Percentiles rank a stretch among this genome's conserved stretches.
Evolutionary conservation across 768 basidiomycete genomes (phyloP).

Genomic region (Pisolithus marmoratus): DNA sequence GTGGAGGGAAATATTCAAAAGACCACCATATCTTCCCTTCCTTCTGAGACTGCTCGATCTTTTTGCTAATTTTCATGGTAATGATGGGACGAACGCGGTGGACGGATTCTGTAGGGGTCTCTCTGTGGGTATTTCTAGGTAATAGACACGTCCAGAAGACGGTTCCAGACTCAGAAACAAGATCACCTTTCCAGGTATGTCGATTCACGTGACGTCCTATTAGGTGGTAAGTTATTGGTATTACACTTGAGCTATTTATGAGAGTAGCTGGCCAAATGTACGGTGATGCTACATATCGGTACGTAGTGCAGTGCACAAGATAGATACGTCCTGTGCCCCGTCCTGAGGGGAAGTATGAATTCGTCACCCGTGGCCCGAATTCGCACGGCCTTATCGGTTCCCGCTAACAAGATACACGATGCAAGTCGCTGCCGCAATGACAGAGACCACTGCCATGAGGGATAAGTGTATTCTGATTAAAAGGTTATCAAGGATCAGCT

Average conservation of each 20-base stretch:
- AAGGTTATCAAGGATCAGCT: too few species aligned
- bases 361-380: not conserved
- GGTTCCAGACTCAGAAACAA: not conserved
- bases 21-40: conserved; percentile 95
- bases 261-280: not conserved
- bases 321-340: too few species aligned
- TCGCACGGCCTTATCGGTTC: conserved; percentile 4
- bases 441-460: conserved; percentile 45
- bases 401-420: conserved; percentile 41
- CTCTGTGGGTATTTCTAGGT: conserved; percentile 24
- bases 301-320: too few species aligned
- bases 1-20: conserved; percentile 96
- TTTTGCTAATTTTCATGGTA: conserved; percentile 90
- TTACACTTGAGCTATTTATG: not conserved
- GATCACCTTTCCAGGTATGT: too few species aligned
- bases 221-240: not conserved
- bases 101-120: not conserved
- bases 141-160: not conserved
- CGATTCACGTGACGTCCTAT: conserved; percentile 15
- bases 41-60: conserved; percentile 79
- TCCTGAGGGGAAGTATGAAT: too few species aligned
- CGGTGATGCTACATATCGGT: too few species aligned
- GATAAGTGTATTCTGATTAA: conserved; percentile 42
- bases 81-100: conserved; percentile 16
- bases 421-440: conserved; percentile 46